These are phyloP conservation scores for Botryosphaeria dothidea DNA, from an alignment of 2,329 filamentous ascomycete species.

Conservation along the genomic window DNA sequence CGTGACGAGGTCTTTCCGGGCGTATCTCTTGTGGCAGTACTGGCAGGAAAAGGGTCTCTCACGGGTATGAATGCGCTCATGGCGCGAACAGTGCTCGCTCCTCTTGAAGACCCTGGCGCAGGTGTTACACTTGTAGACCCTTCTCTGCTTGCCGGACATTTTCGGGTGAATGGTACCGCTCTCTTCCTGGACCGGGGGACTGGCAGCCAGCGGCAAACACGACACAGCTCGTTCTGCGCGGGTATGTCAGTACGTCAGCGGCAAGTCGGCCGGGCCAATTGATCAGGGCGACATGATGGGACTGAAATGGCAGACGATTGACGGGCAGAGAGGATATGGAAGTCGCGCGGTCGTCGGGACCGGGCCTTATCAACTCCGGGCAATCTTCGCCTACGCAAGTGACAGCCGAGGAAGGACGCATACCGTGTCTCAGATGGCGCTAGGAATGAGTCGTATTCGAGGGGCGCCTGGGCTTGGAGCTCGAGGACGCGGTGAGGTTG, in stretches of 20 bases:
- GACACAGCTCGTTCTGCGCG: neutral
- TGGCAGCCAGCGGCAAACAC: neutral
- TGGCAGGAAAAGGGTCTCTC: slow-evolving; percentile 36
- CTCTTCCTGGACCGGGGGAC: neutral
- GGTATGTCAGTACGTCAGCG: neutral
- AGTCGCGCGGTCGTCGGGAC: slow-evolving; percentile 9
- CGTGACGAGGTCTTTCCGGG: slow-evolving; percentile 39
- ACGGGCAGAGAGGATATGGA: neutral
- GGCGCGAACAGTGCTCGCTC: slow-evolving; percentile 37
- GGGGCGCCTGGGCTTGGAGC: neutral
- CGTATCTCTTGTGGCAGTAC: slow-evolving; percentile 36
- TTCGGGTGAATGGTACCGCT: neutral
- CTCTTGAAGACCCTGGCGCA: slow-evolving; percentile 36
- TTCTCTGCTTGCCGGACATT: slow-evolving; percentile 14
- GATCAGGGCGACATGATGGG: neutral
- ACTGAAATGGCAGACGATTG: neutral
- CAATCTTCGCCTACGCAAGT: neutral
- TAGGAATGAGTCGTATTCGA: neutral
- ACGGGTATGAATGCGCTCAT: slow-evolving; percentile 37
- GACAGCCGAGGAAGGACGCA: neutral
- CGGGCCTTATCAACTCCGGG: slow-evolving; percentile 4
- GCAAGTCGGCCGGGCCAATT: neutral
- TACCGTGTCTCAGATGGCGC: slow-evolving; percentile 9
- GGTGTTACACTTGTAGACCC: slow-evolving; percentile 27
- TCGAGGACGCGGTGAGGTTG: neutral